Conservation (phyloP, 1,139 yeast genomes). For the Protomyces lactucae-debilis region DNA sequence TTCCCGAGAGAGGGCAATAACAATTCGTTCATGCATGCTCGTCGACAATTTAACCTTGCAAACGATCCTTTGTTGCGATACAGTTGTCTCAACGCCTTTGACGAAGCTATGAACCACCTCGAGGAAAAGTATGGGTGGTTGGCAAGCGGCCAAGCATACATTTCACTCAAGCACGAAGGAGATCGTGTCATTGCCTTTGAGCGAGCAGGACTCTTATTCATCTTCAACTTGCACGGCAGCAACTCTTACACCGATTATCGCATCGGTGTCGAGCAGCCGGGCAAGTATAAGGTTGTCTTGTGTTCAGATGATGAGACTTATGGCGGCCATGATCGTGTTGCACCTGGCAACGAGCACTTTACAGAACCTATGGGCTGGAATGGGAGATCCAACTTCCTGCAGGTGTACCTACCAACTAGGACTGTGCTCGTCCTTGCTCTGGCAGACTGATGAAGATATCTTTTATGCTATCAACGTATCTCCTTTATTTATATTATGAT, state of each 20-base stretch:
- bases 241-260: conserved; percentile 68
- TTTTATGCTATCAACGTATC: too few species aligned
- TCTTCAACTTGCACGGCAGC: conserved; percentile 89
- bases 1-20: conserved; percentile 88
- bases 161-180: conserved; percentile 77
- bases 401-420: conserved; percentile 79
- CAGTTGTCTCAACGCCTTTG: conserved; percentile 70
- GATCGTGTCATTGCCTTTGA: conserved; percentile 89
- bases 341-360: conserved; percentile 49
- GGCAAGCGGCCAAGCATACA: conserved; percentile 62
- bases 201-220: conserved; percentile 74
- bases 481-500: not conserved
- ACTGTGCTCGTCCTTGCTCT: conserved; percentile 67
- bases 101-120: conserved; percentile 71
- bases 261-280: conserved; percentile 77
- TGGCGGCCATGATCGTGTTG: conserved; percentile 80
- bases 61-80: conserved; percentile 77
- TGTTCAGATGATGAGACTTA: conserved; percentile 61
- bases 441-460: conserved; percentile 4
- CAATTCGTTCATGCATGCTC: conserved; percentile 86
- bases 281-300: conserved; percentile 67
- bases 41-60: conserved; percentile 85
- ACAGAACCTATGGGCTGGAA: conserved; percentile 80
- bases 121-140: conserved; percentile 71
- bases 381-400: conserved; percentile 65